phyloP scores from a whole-genome alignment of 352 stramenopile species.

The Phytophthora tentaculata region DNA sequence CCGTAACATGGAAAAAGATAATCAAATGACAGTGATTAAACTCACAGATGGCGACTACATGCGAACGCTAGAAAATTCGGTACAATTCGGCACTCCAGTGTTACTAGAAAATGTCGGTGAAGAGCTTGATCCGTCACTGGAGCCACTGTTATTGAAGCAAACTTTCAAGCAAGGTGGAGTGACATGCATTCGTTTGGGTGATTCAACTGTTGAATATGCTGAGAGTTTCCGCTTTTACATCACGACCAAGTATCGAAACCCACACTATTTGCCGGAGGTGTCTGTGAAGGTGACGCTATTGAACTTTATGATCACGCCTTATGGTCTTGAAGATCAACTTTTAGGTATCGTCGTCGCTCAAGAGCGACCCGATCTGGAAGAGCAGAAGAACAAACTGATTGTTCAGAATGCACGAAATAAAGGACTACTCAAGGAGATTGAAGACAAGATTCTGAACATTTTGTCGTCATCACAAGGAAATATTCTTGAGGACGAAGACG shows the following conservation, averaged over 20 bases:
- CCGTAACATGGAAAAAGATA: slow-evolving; percentile 93
- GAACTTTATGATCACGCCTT: slow-evolving; percentile 96
- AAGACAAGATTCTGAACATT: slow-evolving; percentile 95
- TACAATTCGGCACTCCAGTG: slow-evolving; percentile 93
- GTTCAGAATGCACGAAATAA: slow-evolving; percentile 93
- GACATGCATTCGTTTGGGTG: slow-evolving; percentile 92
- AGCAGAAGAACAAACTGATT: slow-evolving; percentile 94
- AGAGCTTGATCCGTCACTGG: slow-evolving; percentile 92
- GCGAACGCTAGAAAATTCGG: slow-evolving; percentile 91
- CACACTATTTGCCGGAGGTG: slow-evolving; percentile 94
- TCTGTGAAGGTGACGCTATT: slow-evolving; percentile 94
- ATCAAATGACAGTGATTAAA: slow-evolving; percentile 94
- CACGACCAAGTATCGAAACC: slow-evolving; percentile 94
- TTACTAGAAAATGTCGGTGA: slow-evolving; percentile 94
- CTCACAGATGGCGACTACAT: slow-evolving; percentile 94
- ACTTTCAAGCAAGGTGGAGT: slow-evolving; percentile 95
- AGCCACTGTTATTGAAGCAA: slow-evolving; percentile 94
- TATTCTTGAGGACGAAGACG: slow-evolving; percentile 93
- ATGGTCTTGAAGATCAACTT: slow-evolving; percentile 92
- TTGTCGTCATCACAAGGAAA: slow-evolving; percentile 92
- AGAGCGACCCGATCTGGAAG: slow-evolving; percentile 92
- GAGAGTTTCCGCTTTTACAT: slow-evolving; percentile 95
- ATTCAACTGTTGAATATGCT: slow-evolving; percentile 92
- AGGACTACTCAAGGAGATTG: slow-evolving; percentile 92
- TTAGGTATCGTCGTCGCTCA: slow-evolving; percentile 93